Base-by-base conservation (phyloP, 176 grass and related monocot genomes). In the Stipa capillata region DNA sequence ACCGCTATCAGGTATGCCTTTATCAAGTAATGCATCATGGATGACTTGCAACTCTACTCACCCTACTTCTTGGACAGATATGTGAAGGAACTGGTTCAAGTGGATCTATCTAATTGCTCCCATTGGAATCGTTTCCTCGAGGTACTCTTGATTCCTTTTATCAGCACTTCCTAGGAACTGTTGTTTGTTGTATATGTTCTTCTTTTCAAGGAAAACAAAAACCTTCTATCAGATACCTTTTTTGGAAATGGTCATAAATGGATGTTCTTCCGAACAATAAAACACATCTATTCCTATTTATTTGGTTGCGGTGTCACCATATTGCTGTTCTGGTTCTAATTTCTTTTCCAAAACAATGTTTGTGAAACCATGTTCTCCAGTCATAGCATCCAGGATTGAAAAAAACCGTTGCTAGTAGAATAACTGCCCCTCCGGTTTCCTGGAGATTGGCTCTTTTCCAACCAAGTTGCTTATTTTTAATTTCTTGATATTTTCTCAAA, bases 51-150 rank as follows among this genome's bases (percentile, higher is more conserved):
- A 32, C 44, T 77, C 27, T 87, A 56, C 23, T 88, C 21, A 42
- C 43, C 10, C 34, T 78, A 53, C 39, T 81, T 86, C 34, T 84
- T 85, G 76, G 34, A 81, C 87, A 99, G 97, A 84, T 78, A 85
- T 60, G 90, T 96, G 72, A 96, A 87, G 74, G 90, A 99, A 69
- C 55, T 80, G 67, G 90, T 94, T 76, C 88, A 99, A 72, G 80
- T 96, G 84, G 97, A 99, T 87, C 82, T 99, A 53, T 85, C 87
- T 78, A 75, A 79, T 39, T 99, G 97, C 73, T 83, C 71, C 58
- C 84, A 91, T 15, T 99, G 97, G 97, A 96, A 99, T 82, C 92
- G 84, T 80, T 99, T 99, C 77, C 90, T 99, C 0, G 97, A 99
- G 97, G 97, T 92, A 93, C 48, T 56, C 71, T n/a, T 60, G 23